Conservation (phyloP, 2,329 filamentous ascomycete species). For the Coniochaeta hoffmannii region DNA sequence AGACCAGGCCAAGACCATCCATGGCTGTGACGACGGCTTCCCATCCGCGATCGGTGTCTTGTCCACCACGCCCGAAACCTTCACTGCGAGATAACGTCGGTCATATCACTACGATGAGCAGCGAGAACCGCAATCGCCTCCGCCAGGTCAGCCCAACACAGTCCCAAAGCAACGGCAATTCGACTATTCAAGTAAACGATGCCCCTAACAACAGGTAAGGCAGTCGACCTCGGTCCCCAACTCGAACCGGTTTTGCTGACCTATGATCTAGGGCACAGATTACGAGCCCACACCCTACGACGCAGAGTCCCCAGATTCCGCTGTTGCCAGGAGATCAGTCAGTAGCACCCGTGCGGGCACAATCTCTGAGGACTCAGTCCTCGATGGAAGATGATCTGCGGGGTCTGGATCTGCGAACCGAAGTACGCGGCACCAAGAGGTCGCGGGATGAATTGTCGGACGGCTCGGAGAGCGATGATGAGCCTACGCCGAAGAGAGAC, state of each 20-base stretch:
- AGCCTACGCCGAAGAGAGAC: constrained; percentile 18
- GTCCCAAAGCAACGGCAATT: background rate
- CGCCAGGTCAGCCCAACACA: background rate
- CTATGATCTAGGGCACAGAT: background rate
- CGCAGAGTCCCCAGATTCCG: background rate
- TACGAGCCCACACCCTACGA: background rate
- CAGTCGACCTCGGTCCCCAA: background rate
- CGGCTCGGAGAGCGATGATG: constrained; percentile 14
- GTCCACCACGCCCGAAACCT: background rate
- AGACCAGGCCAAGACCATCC: background rate
- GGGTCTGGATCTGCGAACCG: constrained; percentile 12
- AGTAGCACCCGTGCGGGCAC: background rate
- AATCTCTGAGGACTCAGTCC: background rate
- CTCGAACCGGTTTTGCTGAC: background rate
- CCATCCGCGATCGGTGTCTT: background rate
- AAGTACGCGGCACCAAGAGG: constrained; percentile 13
- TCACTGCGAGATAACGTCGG: background rate
- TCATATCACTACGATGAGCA: background rate
- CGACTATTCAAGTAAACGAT: background rate
- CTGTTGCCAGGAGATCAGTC: background rate
- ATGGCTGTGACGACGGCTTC: background rate
- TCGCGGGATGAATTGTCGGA: constrained; percentile 13
- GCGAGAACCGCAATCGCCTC: background rate
- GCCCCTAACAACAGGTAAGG: background rate
- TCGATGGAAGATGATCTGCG: constrained; percentile 6